phyloP scores from a whole-genome alignment of 352 stramenopile species.

The Globisporangium nodosum region DNA sequence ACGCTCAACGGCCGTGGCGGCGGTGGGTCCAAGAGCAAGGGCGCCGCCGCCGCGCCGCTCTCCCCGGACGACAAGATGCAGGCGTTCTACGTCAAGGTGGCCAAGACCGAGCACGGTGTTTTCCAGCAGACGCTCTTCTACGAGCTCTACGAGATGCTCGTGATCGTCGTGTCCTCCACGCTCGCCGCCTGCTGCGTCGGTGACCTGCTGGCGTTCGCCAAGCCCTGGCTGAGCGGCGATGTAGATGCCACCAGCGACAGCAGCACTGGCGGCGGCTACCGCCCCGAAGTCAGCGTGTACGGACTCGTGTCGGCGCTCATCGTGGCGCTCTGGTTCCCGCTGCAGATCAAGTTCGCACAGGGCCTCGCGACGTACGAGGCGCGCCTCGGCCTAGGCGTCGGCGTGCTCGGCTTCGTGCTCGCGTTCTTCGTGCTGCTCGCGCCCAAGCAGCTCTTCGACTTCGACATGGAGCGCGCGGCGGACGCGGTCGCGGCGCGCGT shows the following conservation, averaged over 20 bases:
- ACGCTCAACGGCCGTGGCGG: conserved; percentile 46
- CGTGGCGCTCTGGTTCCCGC: conserved; percentile 65
- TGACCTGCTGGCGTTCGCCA: conserved; percentile 33
- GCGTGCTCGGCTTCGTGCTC: conserved; percentile 46
- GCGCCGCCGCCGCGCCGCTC: conserved; percentile 16
- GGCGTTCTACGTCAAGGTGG: conserved; percentile 63
- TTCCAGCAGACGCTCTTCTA: conserved; percentile 77
- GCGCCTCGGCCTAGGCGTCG: conserved; percentile 45
- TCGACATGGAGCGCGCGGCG: conserved; percentile 52
- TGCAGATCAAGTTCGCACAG: conserved; percentile 70
- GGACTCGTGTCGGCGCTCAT: conserved; percentile 57
- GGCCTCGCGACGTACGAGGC: conserved; percentile 54
- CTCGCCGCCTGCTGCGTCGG: conserved; percentile 38
- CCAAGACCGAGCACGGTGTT: conserved; percentile 54
- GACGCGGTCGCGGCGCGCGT: conserved; percentile 29
- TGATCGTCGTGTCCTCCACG: conserved; percentile 58
- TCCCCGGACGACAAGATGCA: conserved; percentile 61
- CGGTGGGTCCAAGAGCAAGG: conserved; percentile 13
- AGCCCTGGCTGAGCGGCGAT: conserved; percentile 16
- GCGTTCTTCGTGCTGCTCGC: conserved; percentile 59
- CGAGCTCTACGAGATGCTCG: conserved; percentile 80
- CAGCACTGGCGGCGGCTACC: conserved; percentile 1
- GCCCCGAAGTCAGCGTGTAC: conserved; percentile 56
- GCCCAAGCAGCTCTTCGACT: conserved; percentile 55
- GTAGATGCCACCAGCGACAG: background rate